Evolutionary conservation across 345 rosid species (phyloP), one percentile per base, ranked within the genome.

Genomic region (Camelina neglecta): DNA sequence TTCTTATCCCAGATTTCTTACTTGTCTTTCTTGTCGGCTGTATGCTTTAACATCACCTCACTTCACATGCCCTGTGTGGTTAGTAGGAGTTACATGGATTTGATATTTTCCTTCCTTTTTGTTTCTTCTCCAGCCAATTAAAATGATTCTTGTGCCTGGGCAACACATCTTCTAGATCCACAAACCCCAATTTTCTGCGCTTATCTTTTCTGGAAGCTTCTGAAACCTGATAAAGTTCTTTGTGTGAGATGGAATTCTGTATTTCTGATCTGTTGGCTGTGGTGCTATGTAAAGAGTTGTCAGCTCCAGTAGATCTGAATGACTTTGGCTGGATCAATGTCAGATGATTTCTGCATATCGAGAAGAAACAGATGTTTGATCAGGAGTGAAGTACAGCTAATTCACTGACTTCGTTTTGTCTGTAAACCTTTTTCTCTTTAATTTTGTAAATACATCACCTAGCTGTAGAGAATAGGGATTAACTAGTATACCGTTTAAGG

Each of bases 271-370:
- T 50, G 69, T 76, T 72, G 50, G 42, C 67, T 12, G 69, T 69
- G 79, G 75, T 56, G 80, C 57, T 68, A 73, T 56, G 53, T 18
- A 60, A 55, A 54, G 56, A 84, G 74, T 77, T 72, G 75, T 53
- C 54, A 56, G 59, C 67, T 74, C 66, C 71, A 69, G 76, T 64
- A 41, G 73, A 70, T 54, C 67, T 47, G 73, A 50, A 44, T 65
- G 61, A 59, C 49, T 69, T 65, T 38, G 69, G 83, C 69, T 76
- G 75, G 31, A 45, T 59, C 26, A 63, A 61, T 49, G 66, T 61
- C 61, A 44, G 41, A 50, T 54, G 60, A 70, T 60, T 65, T 62
- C 69, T 71, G 73, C 78, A 68, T 69, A 13, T 66, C 54, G 78
- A 66, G 57, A 18, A 77, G 67, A 54, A 50, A 56, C 38, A 10